Evolutionary conservation across 768 basidiomycete genomes (phyloP), one percentile per base, ranked within the genome.

Genomic region (Lyophyllum shimeji): DNA sequence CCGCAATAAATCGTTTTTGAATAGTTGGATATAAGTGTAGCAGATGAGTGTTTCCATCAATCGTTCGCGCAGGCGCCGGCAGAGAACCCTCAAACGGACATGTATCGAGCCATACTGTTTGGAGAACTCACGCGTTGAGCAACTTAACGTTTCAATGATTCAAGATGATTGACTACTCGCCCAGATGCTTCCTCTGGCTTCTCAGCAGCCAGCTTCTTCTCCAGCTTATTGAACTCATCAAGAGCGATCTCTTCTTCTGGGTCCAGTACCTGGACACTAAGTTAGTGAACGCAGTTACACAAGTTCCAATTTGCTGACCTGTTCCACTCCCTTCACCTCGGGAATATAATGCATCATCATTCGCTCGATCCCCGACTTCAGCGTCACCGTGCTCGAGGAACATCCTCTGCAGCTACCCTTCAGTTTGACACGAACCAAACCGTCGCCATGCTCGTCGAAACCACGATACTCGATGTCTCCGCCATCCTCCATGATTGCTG

Each of bases 301-400:
- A 23, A 25, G 12, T 46, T 42, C 25, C 8, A 13, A 7, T 21
- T 15, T 23, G 12, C 79, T 61, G 60, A 87, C 92, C 82, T 95
- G 91, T 64, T 94, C 89, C 7, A 95, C 90, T 23, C 86, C 89
- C 70, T 93, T 90, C 37, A 96, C 94, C 72, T 96, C 92, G 1
- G 96, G 96, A 52, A 99, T 93, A 67, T 98, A 98, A 73, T 98
- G 96, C 93, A 93, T 95, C 64, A 99, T 76, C 97, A 99, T 98
- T 60, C 97, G 80, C 74, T 99, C 97, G 51, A 99, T 98, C 8
- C 97, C 97, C 58, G 84, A 86, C 80, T 98, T 99, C 54, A 99
- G 76, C 15, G 97, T 99, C 31, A 98, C 95, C 6, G 92, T 86
- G 68, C 93, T 95, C 29, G 92, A 94, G 60, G 86, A 86, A 69